Conservation (phyloP, 2,329 filamentous ascomycete species). For the Teratosphaeria pseudoeucalypti region DNA sequence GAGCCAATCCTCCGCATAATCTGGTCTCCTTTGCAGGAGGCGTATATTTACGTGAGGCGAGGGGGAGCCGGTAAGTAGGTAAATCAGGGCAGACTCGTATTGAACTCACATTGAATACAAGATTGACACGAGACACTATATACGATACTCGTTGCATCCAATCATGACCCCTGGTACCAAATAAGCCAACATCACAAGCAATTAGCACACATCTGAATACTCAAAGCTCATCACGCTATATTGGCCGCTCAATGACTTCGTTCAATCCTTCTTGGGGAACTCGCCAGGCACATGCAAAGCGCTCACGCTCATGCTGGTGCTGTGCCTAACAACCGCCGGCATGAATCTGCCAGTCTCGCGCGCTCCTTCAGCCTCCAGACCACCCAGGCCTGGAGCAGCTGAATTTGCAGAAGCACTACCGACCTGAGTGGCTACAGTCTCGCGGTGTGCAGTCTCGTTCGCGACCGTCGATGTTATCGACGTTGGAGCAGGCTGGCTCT, state of each 20-base stretch:
- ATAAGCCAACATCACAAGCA: neutral
- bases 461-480: neutral
- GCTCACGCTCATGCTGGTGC: conserved; percentile 45
- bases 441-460: conserved; percentile 1
- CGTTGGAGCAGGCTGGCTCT: neutral
- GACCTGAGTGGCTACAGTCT: neutral
- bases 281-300: conserved; percentile 61
- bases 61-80: no score
- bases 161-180: neutral
- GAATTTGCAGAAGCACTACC: neutral
- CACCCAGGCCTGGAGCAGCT: conserved; percentile 12
- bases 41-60: no score
- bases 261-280: conserved; percentile 26
- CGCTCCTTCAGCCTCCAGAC: conserved; percentile 25
- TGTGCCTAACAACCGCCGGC: conserved; percentile 37
- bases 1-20: no score
- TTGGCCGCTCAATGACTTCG: neutral
- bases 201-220: neutral
- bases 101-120: neutral
- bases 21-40: no score
- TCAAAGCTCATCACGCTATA: neutral
- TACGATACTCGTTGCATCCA: neutral
- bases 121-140: neutral
- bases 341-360: conserved; percentile 30
- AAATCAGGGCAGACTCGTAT: neutral